Conservation (phyloP, 129 eudicot species). For the carrot (Daucus carota) region DH1_v3.0 NC_030381.2:41638001-41638500, state of each 20-base stretch:
- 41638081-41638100: not conserved
- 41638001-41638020: not conserved
- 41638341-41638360: not conserved
- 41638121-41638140: not conserved
- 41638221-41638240: not conserved
- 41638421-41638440: slow-evolving; percentile 22
- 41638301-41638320: not conserved
- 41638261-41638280: too few relatives aligned
- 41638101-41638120: too few relatives aligned
- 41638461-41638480: slow-evolving; percentile 30
- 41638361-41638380: slow-evolving; percentile 5
- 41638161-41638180: not conserved
- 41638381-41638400: slow-evolving; percentile 17
- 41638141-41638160: not conserved
- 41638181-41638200: not conserved
- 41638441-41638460: slow-evolving; percentile 28
- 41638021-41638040: not conserved
- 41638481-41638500: slow-evolving; percentile 41
- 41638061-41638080: not conserved
- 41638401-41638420: slow-evolving; percentile 11
- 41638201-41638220: not conserved
- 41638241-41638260: not conserved
- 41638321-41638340: not conserved
- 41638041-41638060: not conserved
- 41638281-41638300: not conserved